A percentile compares a stretch with the other conserved stretches of the same genome.
Evolutionary conservation across 208 protist genomes (phyloP).

Genomic region (Crithidia expoeki): DNA sequence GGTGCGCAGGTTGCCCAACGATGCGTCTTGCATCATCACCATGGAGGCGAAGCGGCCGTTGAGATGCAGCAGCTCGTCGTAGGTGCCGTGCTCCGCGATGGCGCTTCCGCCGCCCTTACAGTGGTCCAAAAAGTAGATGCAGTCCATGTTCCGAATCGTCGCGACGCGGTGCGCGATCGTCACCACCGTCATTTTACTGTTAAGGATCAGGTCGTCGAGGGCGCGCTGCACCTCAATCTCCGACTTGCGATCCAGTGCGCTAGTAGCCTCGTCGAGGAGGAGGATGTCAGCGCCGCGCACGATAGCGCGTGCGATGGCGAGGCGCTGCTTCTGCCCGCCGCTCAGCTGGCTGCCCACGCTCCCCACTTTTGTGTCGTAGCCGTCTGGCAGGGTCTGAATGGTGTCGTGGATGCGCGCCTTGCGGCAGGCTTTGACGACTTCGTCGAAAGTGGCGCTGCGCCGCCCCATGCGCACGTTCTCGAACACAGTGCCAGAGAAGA

Average conservation of each 20-base stretch:
- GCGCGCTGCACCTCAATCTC: constrained; percentile 88
- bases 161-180: constrained; percentile 91
- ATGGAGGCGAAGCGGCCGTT: constrained; percentile 73
- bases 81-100: constrained; percentile 69
- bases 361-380: constrained; percentile 86
- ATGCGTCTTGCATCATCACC: constrained; percentile 64
- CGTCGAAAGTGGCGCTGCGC: constrained; percentile 65
- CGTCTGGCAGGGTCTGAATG: constrained; percentile 76
- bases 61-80: constrained; percentile 61
- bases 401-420: constrained; percentile 86
- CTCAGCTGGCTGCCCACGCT: constrained; percentile 79
- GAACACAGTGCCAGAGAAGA: constrained; percentile 69
- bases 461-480: constrained; percentile 81
- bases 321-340: constrained; percentile 92
- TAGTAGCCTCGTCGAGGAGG: constrained; percentile 92
- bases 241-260: constrained; percentile 86
- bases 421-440: constrained; percentile 72
- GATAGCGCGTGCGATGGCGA: constrained; percentile 88
- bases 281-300: constrained; percentile 78
- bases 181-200: constrained; percentile 71
- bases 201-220: constrained; percentile 69
- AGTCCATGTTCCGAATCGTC: constrained; percentile 87
- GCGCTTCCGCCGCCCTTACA: constrained; percentile 48
- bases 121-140: constrained; percentile 79
- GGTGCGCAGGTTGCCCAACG: constrained; percentile 23